Percentiles rank a stretch among this genome's conserved stretches.
Conservation (phyloP, 768 basidiomycete genomes). For the Suillus alpinus region DNA sequence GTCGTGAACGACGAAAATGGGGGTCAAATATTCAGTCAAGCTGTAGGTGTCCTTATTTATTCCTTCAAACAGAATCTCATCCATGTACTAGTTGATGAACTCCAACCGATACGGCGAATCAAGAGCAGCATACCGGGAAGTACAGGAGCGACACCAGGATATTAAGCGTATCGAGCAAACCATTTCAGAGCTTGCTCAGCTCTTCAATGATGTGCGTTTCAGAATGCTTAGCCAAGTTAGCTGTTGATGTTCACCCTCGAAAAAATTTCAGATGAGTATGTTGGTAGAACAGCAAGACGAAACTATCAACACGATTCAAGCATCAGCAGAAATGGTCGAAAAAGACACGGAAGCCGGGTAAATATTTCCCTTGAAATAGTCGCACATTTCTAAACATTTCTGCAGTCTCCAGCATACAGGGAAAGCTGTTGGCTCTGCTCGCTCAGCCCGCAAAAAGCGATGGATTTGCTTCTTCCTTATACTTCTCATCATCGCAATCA, state of each 20-base stretch:
- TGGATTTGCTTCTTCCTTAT: slow-evolving; percentile 92
- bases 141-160: slow-evolving; percentile 96
- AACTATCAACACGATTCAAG: slow-evolving; percentile 77
- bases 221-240: background rate
- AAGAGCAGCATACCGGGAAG: slow-evolving; percentile 88
- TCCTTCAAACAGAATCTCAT: slow-evolving; percentile 1
- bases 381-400: slow-evolving; percentile 7
- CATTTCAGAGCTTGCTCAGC: slow-evolving; percentile 86
- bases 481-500: slow-evolving; percentile 64
- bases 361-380: slow-evolving; percentile 17
- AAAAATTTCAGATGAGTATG: slow-evolving; percentile 73
- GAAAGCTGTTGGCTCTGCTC: slow-evolving; percentile 83
- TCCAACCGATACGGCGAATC: slow-evolving; percentile 91
- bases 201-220: slow-evolving; percentile 85
- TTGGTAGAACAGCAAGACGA: slow-evolving; percentile 95
- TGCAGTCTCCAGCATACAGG: slow-evolving; percentile 76
- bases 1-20: slow-evolving; percentile 84
- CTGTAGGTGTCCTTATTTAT: slow-evolving; percentile 41
- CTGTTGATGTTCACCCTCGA: slow-evolving; percentile 1
- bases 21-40: slow-evolving; percentile 87
- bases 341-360: slow-evolving; percentile 87
- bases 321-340: slow-evolving; percentile 69
- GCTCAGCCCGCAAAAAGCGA: slow-evolving; percentile 89
- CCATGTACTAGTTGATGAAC: slow-evolving; percentile 65
- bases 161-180: slow-evolving; percentile 95